Evolutionary conservation across 164 flowering plant species (phyloP), one percentile per base, ranked within the genome.

Genomic region (Vitis rupestris): DNA sequence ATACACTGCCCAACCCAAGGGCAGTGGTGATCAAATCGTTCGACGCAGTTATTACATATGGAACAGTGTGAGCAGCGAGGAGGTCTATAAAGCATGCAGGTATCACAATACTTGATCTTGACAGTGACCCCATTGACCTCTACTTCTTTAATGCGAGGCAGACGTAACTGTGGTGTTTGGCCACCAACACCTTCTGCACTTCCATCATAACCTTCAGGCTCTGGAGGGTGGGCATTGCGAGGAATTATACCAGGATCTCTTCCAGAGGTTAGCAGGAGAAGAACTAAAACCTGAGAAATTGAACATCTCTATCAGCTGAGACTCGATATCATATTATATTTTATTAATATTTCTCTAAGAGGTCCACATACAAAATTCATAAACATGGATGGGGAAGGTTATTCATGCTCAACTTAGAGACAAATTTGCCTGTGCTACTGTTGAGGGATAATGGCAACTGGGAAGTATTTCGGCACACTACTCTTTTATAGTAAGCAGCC

Each of bases 1-100:
- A 94, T 92, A 82, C 99, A 94, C 74, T 92, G 99, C 59, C 99
- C 96, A 73, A 92, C 97, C 99, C 99, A 95, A 27, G 99, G 99
- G 78, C 98, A 94, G 73, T 91, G 99, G 70, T 92, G 99, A 70
- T 94, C 97, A 81, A 92, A 94, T 57, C 95, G 82, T 71, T 92
- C 94, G 13, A 94, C 98, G 72, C 98, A 92, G 70, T 94, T 94
- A 65, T 90, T 90, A 81, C 97, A 89, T 59, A 90, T 90, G 29
- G 97, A 90, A 70, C 97, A 90, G 69, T 94, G 98, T 2, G 98
- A 94, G 79, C 98, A 94, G 50, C 98, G 97, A 65, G 98, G 98
- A 73, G 99, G 95, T 59, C 99, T 82, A 77, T 94, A 94, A 49
- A 92, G 91, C 98, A 94, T 92, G 87, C 99, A 94, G 53, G 97